phyloP scores from a whole-genome alignment of 208 protist species.

The Acanthamoeba divionensis region DNA sequence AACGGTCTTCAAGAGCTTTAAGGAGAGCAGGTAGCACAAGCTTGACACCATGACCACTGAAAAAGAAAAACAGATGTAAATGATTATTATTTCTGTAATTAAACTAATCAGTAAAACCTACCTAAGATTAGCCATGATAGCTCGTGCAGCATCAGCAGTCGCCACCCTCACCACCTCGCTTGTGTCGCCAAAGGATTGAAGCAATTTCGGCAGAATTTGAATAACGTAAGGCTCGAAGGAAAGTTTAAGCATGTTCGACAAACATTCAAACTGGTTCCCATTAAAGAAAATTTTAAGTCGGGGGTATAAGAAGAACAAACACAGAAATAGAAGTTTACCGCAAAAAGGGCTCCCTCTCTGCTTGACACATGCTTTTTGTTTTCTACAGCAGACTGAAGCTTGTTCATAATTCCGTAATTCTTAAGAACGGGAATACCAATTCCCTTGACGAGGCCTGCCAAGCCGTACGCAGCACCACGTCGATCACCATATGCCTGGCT shows the following conservation, averaged over 20 bases:
- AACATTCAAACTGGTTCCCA: slow-evolving; percentile 71
- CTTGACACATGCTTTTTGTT: slow-evolving; percentile 71
- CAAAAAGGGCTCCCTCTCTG: slow-evolving; percentile 78
- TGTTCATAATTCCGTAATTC: slow-evolving; percentile 73
- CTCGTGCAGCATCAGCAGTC: slow-evolving; percentile 58
- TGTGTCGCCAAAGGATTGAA: slow-evolving; percentile 79
- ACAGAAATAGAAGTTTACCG: slow-evolving; percentile 49
- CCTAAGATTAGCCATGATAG: slow-evolving; percentile 70
- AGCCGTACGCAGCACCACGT: slow-evolving; percentile 83
- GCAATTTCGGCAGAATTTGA: slow-evolving; percentile 75
- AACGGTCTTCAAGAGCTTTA: slow-evolving; percentile 69
- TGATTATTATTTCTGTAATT: not conserved
- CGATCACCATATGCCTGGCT: slow-evolving; percentile 66
- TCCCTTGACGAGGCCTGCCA: slow-evolving; percentile 84
- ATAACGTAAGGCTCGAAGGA: slow-evolving; percentile 87
- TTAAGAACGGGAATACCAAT: slow-evolving; percentile 80
- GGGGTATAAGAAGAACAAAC: not conserved
- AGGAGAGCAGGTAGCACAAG: slow-evolving; percentile 84
- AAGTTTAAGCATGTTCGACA: slow-evolving; percentile 77
- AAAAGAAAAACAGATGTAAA: not conserved
- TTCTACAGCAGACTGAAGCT: slow-evolving; percentile 67
- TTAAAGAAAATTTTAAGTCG: not conserved
- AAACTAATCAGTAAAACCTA: not conserved
- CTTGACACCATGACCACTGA: slow-evolving; percentile 84
- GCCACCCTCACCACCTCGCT: slow-evolving; percentile 75